Base-by-base conservation (phyloP, 768 basidiomycete species). In the Coprinopsis marcescibilis region DNA sequence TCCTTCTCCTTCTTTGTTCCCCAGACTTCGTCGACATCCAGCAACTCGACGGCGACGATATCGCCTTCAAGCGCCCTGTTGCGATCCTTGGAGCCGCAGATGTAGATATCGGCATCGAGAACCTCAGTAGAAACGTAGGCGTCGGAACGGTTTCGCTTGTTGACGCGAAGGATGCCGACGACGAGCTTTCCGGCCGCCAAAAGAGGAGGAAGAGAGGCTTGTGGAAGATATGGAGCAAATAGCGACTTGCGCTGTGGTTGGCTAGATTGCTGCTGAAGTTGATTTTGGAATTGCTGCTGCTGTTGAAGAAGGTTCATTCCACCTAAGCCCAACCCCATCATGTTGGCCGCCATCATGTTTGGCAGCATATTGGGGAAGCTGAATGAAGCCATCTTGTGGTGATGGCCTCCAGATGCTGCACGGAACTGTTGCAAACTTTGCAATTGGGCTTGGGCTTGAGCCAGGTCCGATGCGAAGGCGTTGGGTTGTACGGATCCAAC, bases 1-100 rank as follows among this genome's bases (percentile, higher is more conserved):
- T 98, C 96, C 70, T 99, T 99, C 71, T 99, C 96, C 69, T 99
- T 99, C 77, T 99, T 99, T 4, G 96, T 96, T 7, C 89, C 86
- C 90, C 90, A 90, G 12, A 96, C 94, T 66, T 97, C 94, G 58
- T 97, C 93, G 20, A 98, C 95, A 57, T 99, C 96, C 46, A 99
- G 76, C 36, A 99, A 78, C 65, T 99, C 96, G 19, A 99, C 90
- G 17, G 95, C 96, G 48, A 99, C 92, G 47, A 98, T 95, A 60
- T 99, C 96, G 20, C 96, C 96, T 64, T 99, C 96, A 29, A 99
- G 75, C 32, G 96, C 96, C 54, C 96, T 85, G 62, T 99, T 99
- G 53, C 96, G 88, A 65, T 99, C 96, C 62, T 97, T 97, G 26
- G 94, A 97, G 34, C 96, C 95, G 58, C 94, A 96, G 50, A 97